Conservation (phyloP, 2,329 filamentous ascomycete species). For the Cordyceps fumosorosea region DNA sequence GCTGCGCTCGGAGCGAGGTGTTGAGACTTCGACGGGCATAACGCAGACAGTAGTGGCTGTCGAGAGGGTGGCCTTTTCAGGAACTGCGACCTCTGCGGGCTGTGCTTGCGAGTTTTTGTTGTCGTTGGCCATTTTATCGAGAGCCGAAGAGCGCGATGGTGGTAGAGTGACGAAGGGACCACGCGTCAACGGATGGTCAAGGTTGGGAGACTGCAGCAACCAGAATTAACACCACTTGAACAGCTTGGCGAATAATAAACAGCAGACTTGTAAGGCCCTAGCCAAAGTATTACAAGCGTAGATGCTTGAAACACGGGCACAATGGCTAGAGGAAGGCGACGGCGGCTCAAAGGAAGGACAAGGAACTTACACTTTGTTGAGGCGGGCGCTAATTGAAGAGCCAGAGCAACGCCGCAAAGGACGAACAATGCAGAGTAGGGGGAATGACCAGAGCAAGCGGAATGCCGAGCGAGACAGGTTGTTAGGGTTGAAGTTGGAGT, state of each 20-base stretch:
- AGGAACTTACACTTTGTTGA: constrained; percentile 11
- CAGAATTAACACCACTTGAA: not conserved
- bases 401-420: not conserved
- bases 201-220: not conserved
- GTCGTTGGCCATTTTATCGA: constrained; percentile 22
- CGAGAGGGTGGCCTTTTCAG: constrained; percentile 26
- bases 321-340: not conserved
- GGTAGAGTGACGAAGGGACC: not conserved
- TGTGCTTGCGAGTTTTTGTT: constrained; percentile 20
- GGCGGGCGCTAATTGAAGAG: not conserved
- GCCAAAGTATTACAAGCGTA: not conserved
- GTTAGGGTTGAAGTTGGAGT: not conserved
- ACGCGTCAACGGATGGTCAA: not conserved
- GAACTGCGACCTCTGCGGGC: constrained; percentile 18
- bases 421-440: not conserved
- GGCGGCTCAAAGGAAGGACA: not conserved
- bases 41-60: constrained; percentile 19
- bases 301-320: not conserved
- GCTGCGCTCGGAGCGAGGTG: constrained; percentile 35
- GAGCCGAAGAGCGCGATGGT: not conserved
- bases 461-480: constrained; percentile 9
- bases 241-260: not conserved
- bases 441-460: not conserved
- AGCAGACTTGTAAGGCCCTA: not conserved
- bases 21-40: constrained; percentile 21